A percentile compares a stretch with the other conserved stretches of the same genome.
These are phyloP conservation scores for Lachnellula arida DNA, from an alignment of 2,329 filamentous ascomycete species.

Conservation along the genomic window DNA sequence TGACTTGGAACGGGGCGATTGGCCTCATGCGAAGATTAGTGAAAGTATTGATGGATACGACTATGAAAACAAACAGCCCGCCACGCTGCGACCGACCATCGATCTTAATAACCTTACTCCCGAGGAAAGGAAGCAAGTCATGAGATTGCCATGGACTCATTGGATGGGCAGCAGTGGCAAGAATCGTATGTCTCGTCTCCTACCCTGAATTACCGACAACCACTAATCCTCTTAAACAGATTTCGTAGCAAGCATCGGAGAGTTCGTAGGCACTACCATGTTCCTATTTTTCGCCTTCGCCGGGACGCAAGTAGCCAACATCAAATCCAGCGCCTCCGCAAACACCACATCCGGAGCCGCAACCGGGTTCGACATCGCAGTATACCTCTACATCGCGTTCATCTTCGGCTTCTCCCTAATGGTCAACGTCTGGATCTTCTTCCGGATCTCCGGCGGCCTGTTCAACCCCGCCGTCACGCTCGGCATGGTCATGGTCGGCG, in stretches of 20 bases:
- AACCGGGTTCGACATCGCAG: constrained; percentile 41
- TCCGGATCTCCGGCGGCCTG: constrained; percentile 46
- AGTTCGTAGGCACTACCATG: constrained; percentile 33
- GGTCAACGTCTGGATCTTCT: constrained; percentile 53
- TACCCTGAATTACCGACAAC: constrained; percentile 2
- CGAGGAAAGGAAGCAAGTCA: constrained; percentile 39
- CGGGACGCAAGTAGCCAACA: constrained; percentile 28
- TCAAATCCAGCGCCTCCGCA: constrained; percentile 27
- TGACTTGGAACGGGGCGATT: constrained; percentile 18
- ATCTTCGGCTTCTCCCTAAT: constrained; percentile 37
- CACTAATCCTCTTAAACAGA: constrained; percentile 11
- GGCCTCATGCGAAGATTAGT: constrained; percentile 14
- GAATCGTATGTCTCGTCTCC: constrained; percentile 32
- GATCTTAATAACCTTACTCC: constrained; percentile 38
- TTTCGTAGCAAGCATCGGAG: constrained; percentile 26
- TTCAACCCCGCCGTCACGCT: constrained; percentile 46
- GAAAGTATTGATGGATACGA: constrained; percentile 27
- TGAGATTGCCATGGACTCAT: constrained; percentile 41
- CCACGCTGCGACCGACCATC: constrained; percentile 15
- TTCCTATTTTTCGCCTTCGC: constrained; percentile 35
- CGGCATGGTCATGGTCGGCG: constrained; percentile 34
- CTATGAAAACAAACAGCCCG: constrained; percentile 15
- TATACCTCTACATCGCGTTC: constrained; percentile 34
- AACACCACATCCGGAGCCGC: constrained; percentile 39
- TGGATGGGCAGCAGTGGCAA: constrained; percentile 46